These are phyloP conservation scores for Paecilomyces niveus DNA, from an alignment of 2,329 filamentous ascomycete species.

Conservation along the genomic window DNA sequence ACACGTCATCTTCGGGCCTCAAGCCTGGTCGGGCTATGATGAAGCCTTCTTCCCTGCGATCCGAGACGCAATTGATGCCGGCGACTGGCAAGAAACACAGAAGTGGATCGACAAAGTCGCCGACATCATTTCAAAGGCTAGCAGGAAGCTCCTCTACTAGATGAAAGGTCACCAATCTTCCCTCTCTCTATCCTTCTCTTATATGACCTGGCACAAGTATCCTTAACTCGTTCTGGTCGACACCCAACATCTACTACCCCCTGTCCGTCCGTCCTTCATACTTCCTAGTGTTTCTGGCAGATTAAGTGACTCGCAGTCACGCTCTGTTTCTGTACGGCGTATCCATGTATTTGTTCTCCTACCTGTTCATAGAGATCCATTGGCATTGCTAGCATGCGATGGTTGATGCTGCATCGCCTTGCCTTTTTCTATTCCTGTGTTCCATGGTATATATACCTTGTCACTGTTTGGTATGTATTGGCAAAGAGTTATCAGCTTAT, in stretches of 20 bases:
- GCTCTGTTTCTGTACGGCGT: neutral
- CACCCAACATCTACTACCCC: neutral
- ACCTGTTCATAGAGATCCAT: neutral
- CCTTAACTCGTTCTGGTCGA: neutral
- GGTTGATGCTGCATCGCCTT: neutral
- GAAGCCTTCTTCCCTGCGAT: slow-evolving; percentile 74
- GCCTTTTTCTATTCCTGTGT: neutral
- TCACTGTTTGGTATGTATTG: neutral
- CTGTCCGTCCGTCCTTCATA: neutral
- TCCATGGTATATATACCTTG: neutral
- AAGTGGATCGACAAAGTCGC: slow-evolving; percentile 65
- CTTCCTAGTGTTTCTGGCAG: neutral
- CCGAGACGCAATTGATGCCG: slow-evolving; percentile 66
- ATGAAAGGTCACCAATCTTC: neutral
- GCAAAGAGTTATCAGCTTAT: neutral
- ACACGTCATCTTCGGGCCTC: slow-evolving; percentile 81
- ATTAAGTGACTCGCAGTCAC: neutral
- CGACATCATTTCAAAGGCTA: slow-evolving; percentile 57
- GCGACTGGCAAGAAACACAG: slow-evolving; percentile 64
- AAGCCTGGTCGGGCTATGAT: slow-evolving; percentile 64
- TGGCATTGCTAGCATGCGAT: neutral
- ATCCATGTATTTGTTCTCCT: neutral
- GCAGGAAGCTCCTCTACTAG: slow-evolving; percentile 38
- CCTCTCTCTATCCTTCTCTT: neutral
- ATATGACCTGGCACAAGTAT: neutral